Evolutionary conservation across 2,329 filamentous ascomycete species (phyloP), one percentile per base, ranked within the genome.

Genomic region (Botrytis fabae): DNA sequence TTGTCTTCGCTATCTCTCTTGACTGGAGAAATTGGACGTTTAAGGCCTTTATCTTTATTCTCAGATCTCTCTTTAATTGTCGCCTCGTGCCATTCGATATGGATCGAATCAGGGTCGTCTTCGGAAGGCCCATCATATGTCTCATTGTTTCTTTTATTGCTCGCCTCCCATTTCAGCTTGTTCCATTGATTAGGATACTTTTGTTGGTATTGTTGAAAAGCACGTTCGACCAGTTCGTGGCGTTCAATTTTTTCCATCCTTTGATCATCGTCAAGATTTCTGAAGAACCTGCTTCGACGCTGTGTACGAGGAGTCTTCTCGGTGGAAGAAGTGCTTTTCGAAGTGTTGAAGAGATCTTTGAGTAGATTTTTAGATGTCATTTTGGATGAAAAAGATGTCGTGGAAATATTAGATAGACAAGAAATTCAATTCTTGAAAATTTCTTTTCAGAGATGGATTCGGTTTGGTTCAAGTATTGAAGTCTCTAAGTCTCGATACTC

Each of bases 11-110:
- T 25, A 5, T 0, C 12, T n/a, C 40, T 42, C 9, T 9, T 14
- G 0, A 22, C 16, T 1, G 25, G 16, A 68, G 25, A 40, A 1
- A 12, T 28, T 28, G 32, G 61, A 0, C 18, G 46, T 14, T 22
- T 22, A 0, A 4, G 25, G 3, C 9, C 63, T 12, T 2, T 38
- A 5, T 1, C 0, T 14, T 28, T 35, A 12, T 8, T 8, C 0
- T 25, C 40, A 3, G 2, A 6, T 5, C 7, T 9, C 5, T 1
- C n/a, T 18, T 22, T 28, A 0, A 2, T 10, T 1, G 12, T 9
- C 1, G 9, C 7, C 12, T 63, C 8, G 10, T 42, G 1, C 38
- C 8, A 28, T 9, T 63, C 14, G 1, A 54, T 25, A 54, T 38
- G 64, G 1, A 54, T 9, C 0, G 46, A 20, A 0, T 42, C 22